These are phyloP conservation scores for Cudoniella acicularis DNA, from an alignment of 495 filamentous ascomycete genomes.

Conservation along the genomic window DNA sequence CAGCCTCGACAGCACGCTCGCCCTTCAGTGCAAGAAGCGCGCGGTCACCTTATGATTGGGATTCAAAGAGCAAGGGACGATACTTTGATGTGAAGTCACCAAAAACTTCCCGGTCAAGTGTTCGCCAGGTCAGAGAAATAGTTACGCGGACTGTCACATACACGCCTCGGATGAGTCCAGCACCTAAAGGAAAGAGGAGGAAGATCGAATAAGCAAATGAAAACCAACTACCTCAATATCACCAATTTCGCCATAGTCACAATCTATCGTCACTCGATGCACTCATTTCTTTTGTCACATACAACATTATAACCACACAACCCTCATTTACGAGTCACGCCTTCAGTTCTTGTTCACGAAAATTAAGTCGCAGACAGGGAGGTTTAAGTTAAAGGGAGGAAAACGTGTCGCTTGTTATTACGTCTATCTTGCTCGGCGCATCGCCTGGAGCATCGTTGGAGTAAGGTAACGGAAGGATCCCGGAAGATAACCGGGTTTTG, in stretches of 20 bases:
- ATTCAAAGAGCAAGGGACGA: slow-evolving; percentile 48
- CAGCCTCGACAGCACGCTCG: slow-evolving; percentile 23
- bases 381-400: slow-evolving; percentile 6
- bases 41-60: slow-evolving; percentile 58
- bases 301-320: slow-evolving; percentile 3
- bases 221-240: background rate
- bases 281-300: background rate
- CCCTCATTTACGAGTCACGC: slow-evolving; percentile 21
- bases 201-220: slow-evolving; percentile 52
- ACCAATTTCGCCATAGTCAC: background rate
- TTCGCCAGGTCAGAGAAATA: slow-evolving; percentile 61
- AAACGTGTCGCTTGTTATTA: slow-evolving; percentile 18
- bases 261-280: background rate
- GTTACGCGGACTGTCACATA: slow-evolving; percentile 76
- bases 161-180: slow-evolving; percentile 63
- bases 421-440: slow-evolving; percentile 25
- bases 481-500: slow-evolving; percentile 11
- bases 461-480: slow-evolving; percentile 15
- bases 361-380: slow-evolving; percentile 3
- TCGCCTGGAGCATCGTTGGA: slow-evolving; percentile 26
- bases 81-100: slow-evolving; percentile 37
- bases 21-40: slow-evolving; percentile 48
- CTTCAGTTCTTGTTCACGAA: slow-evolving; percentile 24
- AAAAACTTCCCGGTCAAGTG: slow-evolving; percentile 45
- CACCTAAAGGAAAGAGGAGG: slow-evolving; percentile 73